Percentiles rank a stretch among this genome's conserved stretches.
phyloP scores from a whole-genome alignment of 2,329 filamentous ascomycete species.

The Fusarium setosum region DNA sequence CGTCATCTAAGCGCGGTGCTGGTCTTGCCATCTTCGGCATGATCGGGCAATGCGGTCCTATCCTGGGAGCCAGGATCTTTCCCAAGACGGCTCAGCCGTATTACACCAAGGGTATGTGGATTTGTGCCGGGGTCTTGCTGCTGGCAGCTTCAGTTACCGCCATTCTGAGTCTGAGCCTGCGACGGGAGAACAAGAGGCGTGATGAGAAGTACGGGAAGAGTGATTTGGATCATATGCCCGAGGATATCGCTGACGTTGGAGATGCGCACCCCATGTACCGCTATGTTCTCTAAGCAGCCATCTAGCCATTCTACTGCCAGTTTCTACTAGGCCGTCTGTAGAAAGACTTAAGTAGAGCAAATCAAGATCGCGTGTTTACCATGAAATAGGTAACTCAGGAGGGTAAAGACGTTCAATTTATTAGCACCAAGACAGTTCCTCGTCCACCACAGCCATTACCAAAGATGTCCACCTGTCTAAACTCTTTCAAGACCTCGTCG shows the following conservation, averaged over 20 bases:
- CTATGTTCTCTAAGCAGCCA: not conserved
- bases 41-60: constrained; percentile 28
- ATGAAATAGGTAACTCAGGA: too few species aligned
- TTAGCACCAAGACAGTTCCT: too few species aligned
- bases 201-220: constrained; percentile 25
- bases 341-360: too few species aligned
- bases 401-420: too few species aligned
- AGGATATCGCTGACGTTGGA: constrained; percentile 12
- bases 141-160: not conserved
- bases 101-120: constrained; percentile 2
- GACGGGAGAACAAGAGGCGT: constrained; percentile 16
- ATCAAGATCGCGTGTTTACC: too few species aligned
- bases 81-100: constrained; percentile 18
- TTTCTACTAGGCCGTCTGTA: too few species aligned
- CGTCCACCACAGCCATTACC: too few species aligned
- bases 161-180: constrained; percentile 12
- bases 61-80: constrained; percentile 22
- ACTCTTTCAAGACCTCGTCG: too few species aligned
- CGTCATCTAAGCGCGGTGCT: constrained; percentile 72
- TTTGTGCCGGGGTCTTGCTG: not conserved
- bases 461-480: too few species aligned
- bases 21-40: constrained; percentile 61
- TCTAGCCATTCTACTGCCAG: too few species aligned
- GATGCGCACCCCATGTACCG: constrained; percentile 22
- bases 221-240: constrained; percentile 13